Percentiles rank a stretch among this genome's conserved stretches.
phyloP scores from a whole-genome alignment of 169 alveolate genomes.

The Eimeria falciformis region DNA sequence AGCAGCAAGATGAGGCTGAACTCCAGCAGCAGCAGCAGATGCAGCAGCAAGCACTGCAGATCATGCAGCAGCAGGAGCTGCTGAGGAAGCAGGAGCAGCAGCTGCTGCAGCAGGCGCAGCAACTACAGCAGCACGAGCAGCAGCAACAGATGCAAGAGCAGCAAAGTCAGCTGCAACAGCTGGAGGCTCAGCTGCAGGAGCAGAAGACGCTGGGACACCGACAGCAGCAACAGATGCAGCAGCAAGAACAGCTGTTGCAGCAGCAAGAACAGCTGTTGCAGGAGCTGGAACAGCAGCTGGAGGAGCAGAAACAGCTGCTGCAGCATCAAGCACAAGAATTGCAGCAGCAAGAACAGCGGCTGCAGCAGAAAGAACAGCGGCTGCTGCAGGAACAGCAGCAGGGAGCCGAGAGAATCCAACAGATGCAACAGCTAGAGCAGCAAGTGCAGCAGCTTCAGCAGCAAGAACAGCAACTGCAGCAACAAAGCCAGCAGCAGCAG shows the following conservation, averaged over 20 bases:
- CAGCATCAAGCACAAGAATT: slow-evolving; percentile 47
- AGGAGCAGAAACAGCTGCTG: slow-evolving; percentile 52
- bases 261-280: slow-evolving; percentile 38
- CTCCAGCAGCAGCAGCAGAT: not conserved
- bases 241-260: slow-evolving; percentile 32
- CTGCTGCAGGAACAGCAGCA: slow-evolving; percentile 35
- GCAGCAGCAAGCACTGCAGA: slow-evolving; percentile 7
- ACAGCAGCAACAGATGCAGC: slow-evolving; percentile 34
- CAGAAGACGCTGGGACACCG: not conserved
- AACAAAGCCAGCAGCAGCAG: slow-evolving; percentile 37
- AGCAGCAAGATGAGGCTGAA: slow-evolving; percentile 1
- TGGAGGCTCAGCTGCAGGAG: slow-evolving; percentile 10
- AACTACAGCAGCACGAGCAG: slow-evolving; percentile 41
- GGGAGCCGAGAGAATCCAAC: not conserved
- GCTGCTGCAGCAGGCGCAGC: not conserved
- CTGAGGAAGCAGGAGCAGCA: not conserved
- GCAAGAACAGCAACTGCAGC: slow-evolving; percentile 51
- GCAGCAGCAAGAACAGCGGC: slow-evolving; percentile 55
- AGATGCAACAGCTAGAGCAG: slow-evolving; percentile 31
- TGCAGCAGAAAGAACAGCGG: not conserved
- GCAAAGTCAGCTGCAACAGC: slow-evolving; percentile 12
- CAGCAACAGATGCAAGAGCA: slow-evolving; percentile 26
- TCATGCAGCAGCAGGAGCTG: not conserved
- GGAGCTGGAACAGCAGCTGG: slow-evolving; percentile 35
- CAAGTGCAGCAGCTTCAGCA: slow-evolving; percentile 37